Percentiles rank a stretch among this genome's conserved stretches.
Evolutionary conservation across 2,329 filamentous ascomycete genomes (phyloP).

Genomic region (Dendryphion nanum): DNA sequence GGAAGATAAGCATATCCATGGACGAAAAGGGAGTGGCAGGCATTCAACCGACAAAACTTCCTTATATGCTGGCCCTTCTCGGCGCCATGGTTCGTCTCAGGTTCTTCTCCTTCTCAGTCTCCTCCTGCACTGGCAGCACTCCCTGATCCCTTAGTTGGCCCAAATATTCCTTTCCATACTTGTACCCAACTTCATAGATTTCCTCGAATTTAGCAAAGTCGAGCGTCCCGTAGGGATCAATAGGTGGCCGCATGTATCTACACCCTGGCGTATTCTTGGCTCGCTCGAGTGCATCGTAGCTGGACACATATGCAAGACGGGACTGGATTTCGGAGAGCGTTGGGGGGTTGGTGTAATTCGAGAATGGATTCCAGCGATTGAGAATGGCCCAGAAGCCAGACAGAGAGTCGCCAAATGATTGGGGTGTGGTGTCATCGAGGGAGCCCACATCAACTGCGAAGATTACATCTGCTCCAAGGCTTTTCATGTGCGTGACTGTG

Average conservation of each 20-base stretch:
- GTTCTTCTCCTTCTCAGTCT: conserved; percentile 52
- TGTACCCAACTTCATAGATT: conserved; percentile 86
- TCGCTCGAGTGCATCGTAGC: conserved; percentile 88
- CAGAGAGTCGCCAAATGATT: conserved; percentile 88
- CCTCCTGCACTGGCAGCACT: conserved; percentile 59
- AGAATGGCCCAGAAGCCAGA: conserved; percentile 93
- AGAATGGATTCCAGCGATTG: conserved; percentile 98
- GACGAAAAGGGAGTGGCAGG: too few species aligned
- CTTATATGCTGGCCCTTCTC: conserved; percentile 47
- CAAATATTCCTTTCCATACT: conserved; percentile 79
- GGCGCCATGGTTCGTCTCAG: conserved; percentile 53
- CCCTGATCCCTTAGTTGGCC: conserved; percentile 75
- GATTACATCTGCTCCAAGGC: conserved; percentile 85
- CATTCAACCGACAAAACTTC: not conserved
- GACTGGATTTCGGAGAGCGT: conserved; percentile 96
- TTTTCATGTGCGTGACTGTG: conserved; percentile 96
- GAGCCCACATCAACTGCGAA: conserved; percentile 95
- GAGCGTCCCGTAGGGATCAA: conserved; percentile 89
- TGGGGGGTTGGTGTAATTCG: conserved; percentile 82
- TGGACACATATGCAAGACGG: conserved; percentile 89
- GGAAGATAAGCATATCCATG: too few species aligned
- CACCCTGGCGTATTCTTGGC: conserved; percentile 90
- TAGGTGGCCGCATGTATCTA: conserved; percentile 92
- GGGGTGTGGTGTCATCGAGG: conserved; percentile 86
- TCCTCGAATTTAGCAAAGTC: conserved; percentile 98